A percentile compares a stretch with the other conserved stretches of the same genome.
These are phyloP conservation scores for Xylaria polymorpha DNA, from an alignment of 2,329 filamentous ascomycete genomes.

Conservation along the genomic window DNA sequence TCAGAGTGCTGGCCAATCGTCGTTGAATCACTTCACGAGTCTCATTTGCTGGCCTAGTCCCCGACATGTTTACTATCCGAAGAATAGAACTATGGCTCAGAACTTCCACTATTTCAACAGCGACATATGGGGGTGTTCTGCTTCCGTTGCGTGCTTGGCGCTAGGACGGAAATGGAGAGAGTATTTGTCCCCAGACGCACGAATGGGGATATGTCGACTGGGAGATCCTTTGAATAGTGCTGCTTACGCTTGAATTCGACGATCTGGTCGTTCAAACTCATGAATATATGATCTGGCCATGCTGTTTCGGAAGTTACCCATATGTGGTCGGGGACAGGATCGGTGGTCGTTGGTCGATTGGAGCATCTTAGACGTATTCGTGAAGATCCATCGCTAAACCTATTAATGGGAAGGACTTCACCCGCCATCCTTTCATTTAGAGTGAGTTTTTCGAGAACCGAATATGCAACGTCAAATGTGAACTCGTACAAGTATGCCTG, in stretches of 20 bases:
- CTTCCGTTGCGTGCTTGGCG: constrained; percentile 33
- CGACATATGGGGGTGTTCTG: constrained; percentile 70
- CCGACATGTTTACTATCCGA: constrained; percentile 52
- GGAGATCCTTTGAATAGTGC: constrained; percentile 79
- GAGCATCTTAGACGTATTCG: constrained; percentile 78
- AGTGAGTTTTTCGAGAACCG: constrained; percentile 53
- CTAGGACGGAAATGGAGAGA: constrained; percentile 63
- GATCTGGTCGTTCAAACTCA: constrained; percentile 72
- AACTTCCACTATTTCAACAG: constrained; percentile 76
- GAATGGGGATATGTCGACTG: constrained; percentile 76
- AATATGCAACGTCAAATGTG: constrained; percentile 58
- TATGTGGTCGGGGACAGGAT: constrained; percentile 55
- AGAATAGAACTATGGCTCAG: constrained; percentile 59
- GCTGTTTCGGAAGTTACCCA: constrained; percentile 74
- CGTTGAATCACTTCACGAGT: constrained; percentile 69
- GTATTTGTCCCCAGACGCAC: constrained; percentile 70
- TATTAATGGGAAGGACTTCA: constrained; percentile 52
- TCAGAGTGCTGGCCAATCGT: constrained; percentile 52
- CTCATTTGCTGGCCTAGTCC: constrained; percentile 57
- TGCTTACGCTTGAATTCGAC: constrained; percentile 72
- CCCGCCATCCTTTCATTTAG: constrained; percentile 42
- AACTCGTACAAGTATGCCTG: constrained; percentile 56
- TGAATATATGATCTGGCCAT: constrained; percentile 79
- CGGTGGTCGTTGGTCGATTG: constrained; percentile 41
- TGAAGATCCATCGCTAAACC: constrained; percentile 63